These are phyloP conservation scores for Saturnispora sanitii DNA, from an alignment of 805 yeast species.

Conservation along the genomic window DNA sequence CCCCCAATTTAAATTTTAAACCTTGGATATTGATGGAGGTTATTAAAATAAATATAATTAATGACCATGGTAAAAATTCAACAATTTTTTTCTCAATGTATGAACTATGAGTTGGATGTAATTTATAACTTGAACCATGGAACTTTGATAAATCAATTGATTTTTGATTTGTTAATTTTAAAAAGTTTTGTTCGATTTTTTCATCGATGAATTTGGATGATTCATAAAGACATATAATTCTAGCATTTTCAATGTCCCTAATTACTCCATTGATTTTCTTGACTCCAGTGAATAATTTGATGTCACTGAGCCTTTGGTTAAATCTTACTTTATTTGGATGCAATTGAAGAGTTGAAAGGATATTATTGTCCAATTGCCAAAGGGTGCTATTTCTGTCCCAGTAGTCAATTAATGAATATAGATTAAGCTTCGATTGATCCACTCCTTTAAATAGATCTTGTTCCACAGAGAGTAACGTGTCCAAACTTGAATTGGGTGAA, in stretches of 20 bases:
- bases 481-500: not conserved
- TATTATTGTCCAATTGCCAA: conserved; percentile 26
- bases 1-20: conserved; percentile 38
- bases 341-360: conserved; percentile 32
- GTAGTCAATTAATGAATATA: conserved; percentile 33
- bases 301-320: conserved; percentile 17
- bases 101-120: not conserved
- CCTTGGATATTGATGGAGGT: conserved; percentile 33
- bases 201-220: not conserved
- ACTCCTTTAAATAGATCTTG: conserved; percentile 2
- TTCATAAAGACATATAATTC: not conserved
- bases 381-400: conserved; percentile 31
- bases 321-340: conserved; percentile 19
- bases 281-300: conserved; percentile 30
- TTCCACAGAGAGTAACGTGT: not conserved
- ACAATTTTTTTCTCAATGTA: conserved; percentile 3
- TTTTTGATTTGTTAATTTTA: not conserved
- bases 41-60: conserved; percentile 23
- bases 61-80: conserved; percentile 9
- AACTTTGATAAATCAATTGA: not conserved
- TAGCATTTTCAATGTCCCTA: conserved; percentile 12
- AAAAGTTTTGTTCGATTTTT: not conserved
- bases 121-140: not conserved
- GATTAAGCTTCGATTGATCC: not conserved
- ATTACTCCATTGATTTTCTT: conserved; percentile 35